Base-by-base conservation (phyloP, 2,329 filamentous ascomycete species). In the Periconia sp. region DNA sequence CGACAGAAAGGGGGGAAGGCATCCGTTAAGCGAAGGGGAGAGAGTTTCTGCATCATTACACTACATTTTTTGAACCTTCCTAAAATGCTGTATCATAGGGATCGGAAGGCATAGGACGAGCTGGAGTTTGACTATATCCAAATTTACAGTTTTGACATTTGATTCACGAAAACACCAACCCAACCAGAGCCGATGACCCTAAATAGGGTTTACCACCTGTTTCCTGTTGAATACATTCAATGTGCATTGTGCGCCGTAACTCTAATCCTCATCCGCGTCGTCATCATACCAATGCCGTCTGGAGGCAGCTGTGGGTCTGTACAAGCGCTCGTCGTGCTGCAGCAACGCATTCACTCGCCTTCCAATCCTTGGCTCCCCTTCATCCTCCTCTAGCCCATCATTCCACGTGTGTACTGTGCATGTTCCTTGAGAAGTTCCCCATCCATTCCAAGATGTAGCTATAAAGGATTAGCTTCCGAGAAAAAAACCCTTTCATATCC, bases 381-480 rank as follows among this genome's bases (percentile, higher is more conserved):
- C 86, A 54, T 91, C 88, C 60, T 91, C 89, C 0, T 81, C 78
- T 1, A 79, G 70, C 0, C 81, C 81, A 59, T 91, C 87, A 56
- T 91, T 91, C 81, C 87, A 94, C 1, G 84, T 85, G 69, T 96
- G 91, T 17, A 93, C 72, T 0, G 88, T 88, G 58, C 89, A 91
- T 1, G 90, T 93, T 13, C 90, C 90, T 15, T 84, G 80, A 0
- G 85, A 82, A 71, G 88, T 85, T 45, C 86, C 87, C 75, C 85
- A 89, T 19, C 90, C 90, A 61, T 92, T 92, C 87, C 90, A 91
- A 0, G 87, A 85, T 9, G 91, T 94, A 40, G 91, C 91, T 90
- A 57, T 41, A 17, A 18, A n/a, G 41, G 6, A 47, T 68, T 49
- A 71, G 60, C 47, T 52, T 31, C 20, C 8, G 27, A 15, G 17